phyloP scores from a whole-genome alignment of 352 stramenopile species.

The Pythium rhizo-oryzae region DNA sequence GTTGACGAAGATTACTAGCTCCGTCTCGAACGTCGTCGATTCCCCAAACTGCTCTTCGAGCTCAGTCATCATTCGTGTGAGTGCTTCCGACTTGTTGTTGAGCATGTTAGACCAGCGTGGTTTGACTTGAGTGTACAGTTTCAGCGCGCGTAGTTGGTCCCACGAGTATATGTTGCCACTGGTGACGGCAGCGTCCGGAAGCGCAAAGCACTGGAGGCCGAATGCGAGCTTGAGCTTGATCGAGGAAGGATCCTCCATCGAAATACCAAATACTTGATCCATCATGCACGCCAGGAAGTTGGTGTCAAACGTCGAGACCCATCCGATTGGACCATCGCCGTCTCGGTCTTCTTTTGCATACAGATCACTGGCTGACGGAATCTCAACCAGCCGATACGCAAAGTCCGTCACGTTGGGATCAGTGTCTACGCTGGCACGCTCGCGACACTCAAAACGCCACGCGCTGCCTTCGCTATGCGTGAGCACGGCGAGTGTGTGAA shows the following conservation, averaged over 20 bases:
- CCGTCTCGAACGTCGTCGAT: background rate
- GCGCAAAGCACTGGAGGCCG: background rate
- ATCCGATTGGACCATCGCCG: too few species aligned
- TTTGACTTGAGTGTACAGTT: background rate
- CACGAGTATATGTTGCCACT: background rate
- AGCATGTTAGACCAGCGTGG: background rate
- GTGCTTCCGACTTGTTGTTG: background rate
- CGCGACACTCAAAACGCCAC: too few species aligned
- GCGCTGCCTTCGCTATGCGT: too few species aligned
- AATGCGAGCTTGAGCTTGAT: constrained; percentile 1
- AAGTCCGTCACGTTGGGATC: too few species aligned
- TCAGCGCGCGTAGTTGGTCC: background rate
- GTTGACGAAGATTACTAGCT: background rate
- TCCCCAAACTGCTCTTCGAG: background rate
- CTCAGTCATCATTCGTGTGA: background rate
- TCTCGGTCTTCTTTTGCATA: too few species aligned
- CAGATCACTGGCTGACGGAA: too few species aligned
- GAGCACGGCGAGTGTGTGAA: too few species aligned
- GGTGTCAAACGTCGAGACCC: too few species aligned
- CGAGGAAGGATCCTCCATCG: background rate
- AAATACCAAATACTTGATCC: background rate
- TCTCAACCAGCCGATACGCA: too few species aligned
- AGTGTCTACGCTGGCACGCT: too few species aligned
- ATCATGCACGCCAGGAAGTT: background rate
- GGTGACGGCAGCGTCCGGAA: background rate